Evolutionary conservation across 805 yeast genomes (phyloP).

Genomic region (Tanozyma kutaoensis): DNA sequence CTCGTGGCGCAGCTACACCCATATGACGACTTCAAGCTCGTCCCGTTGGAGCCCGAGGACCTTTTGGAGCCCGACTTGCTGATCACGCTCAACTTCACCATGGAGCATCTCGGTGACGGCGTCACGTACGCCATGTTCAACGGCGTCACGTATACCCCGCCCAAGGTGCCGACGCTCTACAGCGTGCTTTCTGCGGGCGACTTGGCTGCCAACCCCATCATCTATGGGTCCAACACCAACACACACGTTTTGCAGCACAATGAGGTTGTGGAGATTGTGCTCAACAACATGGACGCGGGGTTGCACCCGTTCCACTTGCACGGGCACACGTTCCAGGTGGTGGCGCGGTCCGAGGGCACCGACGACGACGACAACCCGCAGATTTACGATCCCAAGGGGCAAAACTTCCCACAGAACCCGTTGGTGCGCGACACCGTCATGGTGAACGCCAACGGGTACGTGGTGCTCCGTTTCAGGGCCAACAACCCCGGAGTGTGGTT

Average conservation of each 20-base stretch:
- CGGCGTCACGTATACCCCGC: conserved; percentile 47
- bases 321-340: conserved; percentile 58
- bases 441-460: conserved; percentile 54
- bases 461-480: conserved; percentile 62
- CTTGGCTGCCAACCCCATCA: conserved; percentile 37
- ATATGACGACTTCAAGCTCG: conserved; percentile 67
- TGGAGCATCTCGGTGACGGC: conserved; percentile 65
- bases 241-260: conserved; percentile 44
- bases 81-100: conserved; percentile 43
- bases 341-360: conserved; percentile 36
- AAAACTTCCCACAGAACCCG: conserved; percentile 43
- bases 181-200: conserved; percentile 52
- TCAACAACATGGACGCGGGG: conserved; percentile 71
- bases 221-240: conserved; percentile 66
- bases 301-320: conserved; percentile 73
- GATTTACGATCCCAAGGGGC: conserved; percentile 24
- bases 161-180: conserved; percentile 59
- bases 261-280: conserved; percentile 60
- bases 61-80: conserved; percentile 49
- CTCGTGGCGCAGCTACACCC: conserved; percentile 14
- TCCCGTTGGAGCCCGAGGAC: conserved; percentile 42
- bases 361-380: conserved; percentile 43
- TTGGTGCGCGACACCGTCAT: conserved; percentile 58
- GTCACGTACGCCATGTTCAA: conserved; percentile 69
- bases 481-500: conserved; percentile 92